A percentile compares a stretch with the other conserved stretches of the same genome.
These are phyloP conservation scores for Penicillium simplicissimum DNA, from an alignment of 495 filamentous ascomycete species.

Conservation along the genomic window DNA sequence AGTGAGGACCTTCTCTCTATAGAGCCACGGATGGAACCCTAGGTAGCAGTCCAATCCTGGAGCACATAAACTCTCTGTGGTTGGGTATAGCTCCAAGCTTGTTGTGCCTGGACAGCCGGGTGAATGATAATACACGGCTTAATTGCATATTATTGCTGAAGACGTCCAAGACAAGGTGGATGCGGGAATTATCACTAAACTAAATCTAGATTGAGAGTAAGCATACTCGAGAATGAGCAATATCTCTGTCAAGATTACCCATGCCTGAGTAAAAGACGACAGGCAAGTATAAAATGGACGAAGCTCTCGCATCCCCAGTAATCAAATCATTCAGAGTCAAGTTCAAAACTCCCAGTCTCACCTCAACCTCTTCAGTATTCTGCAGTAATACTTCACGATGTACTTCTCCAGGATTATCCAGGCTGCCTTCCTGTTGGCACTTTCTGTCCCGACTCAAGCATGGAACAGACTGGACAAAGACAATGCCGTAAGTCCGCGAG, in stretches of 20 bases:
- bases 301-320: not conserved
- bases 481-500: constrained; percentile 45
- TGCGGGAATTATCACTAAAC: not conserved
- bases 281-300: not conserved
- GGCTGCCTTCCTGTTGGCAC: constrained; percentile 19
- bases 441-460: constrained; percentile 25
- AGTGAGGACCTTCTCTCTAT: not conserved
- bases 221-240: constrained; percentile 2
- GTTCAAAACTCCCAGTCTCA: not conserved
- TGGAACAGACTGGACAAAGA: constrained; percentile 56
- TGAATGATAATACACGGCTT: not conserved
- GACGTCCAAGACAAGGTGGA: constrained; percentile 5
- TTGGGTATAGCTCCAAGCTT: not conserved
- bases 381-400: constrained; percentile 15
- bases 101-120: not conserved
- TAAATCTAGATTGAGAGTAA: not conserved
- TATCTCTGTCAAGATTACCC: constrained; percentile 12
- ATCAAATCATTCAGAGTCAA: not conserved
- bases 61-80: not conserved
- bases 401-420: constrained; percentile 17
- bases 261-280: not conserved
- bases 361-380: not conserved
- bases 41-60: not conserved
- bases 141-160: not conserved
- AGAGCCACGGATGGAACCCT: not conserved